Conservation (phyloP, 2,329 filamentous ascomycete species). For the Gnomoniopsis sp. region DNA sequence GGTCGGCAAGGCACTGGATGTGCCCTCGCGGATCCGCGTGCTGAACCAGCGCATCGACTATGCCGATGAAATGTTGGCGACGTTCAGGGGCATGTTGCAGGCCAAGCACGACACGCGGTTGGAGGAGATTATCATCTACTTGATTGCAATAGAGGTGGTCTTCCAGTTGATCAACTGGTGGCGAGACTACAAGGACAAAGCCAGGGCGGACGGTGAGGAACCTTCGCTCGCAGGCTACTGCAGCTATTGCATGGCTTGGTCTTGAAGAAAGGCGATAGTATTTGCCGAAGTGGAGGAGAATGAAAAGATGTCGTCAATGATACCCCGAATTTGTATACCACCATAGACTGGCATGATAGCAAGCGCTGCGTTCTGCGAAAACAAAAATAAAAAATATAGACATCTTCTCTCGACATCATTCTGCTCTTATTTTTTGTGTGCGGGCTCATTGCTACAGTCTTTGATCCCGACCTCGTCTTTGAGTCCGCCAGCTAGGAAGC, state of each 20-base stretch:
- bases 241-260: no score
- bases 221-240: conserved; percentile 12
- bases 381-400: no score
- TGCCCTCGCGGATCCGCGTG: conserved; percentile 83
- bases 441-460: no score
- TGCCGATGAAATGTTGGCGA: conserved; percentile 88
- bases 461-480: no score
- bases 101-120: conserved; percentile 85
- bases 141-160: conserved; percentile 88
- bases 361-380: neutral
- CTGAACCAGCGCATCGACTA: conserved; percentile 98
- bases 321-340: no score
- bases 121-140: conserved; percentile 92
- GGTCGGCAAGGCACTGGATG: conserved; percentile 84
- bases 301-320: no score
- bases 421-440: no score
- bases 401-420: neutral
- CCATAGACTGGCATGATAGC: neutral
- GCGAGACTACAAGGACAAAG: conserved; percentile 64
- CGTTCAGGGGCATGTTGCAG: conserved; percentile 81
- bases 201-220: conserved; percentile 31
- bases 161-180: conserved; percentile 65
- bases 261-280: no score
- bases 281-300: no score
- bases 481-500: no score